These are phyloP conservation scores for Hansenula sp. DNA, from an alignment of 1,139 yeast genomes.

Conservation along the genomic window DNA sequence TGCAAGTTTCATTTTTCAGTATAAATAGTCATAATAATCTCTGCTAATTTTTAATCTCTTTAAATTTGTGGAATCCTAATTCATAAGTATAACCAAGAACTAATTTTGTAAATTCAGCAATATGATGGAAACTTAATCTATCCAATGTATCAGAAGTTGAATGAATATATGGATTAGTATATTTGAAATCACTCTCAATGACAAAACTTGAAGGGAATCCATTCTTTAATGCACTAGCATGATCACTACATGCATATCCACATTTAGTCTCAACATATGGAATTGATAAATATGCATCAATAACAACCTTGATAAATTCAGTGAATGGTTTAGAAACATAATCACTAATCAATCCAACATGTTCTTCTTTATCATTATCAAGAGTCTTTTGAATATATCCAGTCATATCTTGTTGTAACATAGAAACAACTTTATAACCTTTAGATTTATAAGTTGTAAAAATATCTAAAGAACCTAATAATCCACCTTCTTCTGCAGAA, in stretches of 20 bases:
- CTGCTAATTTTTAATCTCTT: constrained; percentile 1
- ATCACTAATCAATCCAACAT: constrained; percentile 78
- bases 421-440: constrained; percentile 59
- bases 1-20: background rate
- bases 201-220: constrained; percentile 85
- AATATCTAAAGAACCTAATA: constrained; percentile 81
- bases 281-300: constrained; percentile 58
- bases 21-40: background rate
- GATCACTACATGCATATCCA: constrained; percentile 94
- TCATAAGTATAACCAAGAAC: constrained; percentile 70
- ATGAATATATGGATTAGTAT: constrained; percentile 68
- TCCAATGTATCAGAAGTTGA: constrained; percentile 78
- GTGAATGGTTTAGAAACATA: constrained; percentile 59
- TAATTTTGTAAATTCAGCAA: constrained; percentile 73
- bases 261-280: constrained; percentile 73
- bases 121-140: constrained; percentile 69
- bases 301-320: constrained; percentile 55
- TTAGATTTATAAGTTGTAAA: constrained; percentile 49
- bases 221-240: constrained; percentile 75
- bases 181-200: constrained; percentile 67
- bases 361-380: constrained; percentile 57
- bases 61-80: constrained; percentile 38
- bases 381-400: constrained; percentile 64
- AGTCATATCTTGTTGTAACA: constrained; percentile 96
- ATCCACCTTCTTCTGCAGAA: constrained; percentile 93